Evolutionary conservation across 2,329 filamentous ascomycete species (phyloP), one percentile per base, ranked within the genome.

Genomic region (Talaromyces marneffei): DNA sequence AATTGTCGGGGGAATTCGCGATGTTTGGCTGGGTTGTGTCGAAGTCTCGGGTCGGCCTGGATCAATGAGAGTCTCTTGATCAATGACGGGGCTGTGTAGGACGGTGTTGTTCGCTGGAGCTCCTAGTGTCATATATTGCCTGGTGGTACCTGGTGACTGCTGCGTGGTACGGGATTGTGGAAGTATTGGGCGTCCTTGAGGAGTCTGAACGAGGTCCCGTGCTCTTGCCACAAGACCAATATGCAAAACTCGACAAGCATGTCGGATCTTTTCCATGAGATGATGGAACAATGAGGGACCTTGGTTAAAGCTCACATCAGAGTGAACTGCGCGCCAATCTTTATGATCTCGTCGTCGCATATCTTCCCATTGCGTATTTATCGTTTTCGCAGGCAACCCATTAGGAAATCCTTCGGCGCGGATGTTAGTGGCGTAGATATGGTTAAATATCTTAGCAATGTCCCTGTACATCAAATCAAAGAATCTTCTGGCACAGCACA

Each of bases 401-500:
- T 55, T 9, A 1, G n/a, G 3, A 6, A 73, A 69, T 0, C 69
- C 71, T 58, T 63, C 63, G 0, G 63, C 33, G 1, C 23, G 40
- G 1, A 74, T 53, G 5, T 72, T 59, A 0, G 52, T 8, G n/a
- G 53, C 25, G 44, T 73, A 75, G 0, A 67, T 57, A 0, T 53
- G 10, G 10, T 69, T 73, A 29, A 76, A 75, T 0, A 75, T 64
- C 1, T 33, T 48, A 20, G 58, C 48, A 7, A 67, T 70, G 0
- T 59, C 60, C 1, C 20, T 29, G 0, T 31, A 20, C 2, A 63
- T 56, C 6, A 50, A 53, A 5, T 61, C 20, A 25, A 71, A 73
- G 31, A 71, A 72, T 3, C 66, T 59, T 10, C 60, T 67, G 0
- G 71, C 37, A 9, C 67, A 71, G 16, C 72, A 74, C 0, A 71